Conservation (phyloP, 108 stramenopile species). For the Thalassiosira profunda region DNA sequence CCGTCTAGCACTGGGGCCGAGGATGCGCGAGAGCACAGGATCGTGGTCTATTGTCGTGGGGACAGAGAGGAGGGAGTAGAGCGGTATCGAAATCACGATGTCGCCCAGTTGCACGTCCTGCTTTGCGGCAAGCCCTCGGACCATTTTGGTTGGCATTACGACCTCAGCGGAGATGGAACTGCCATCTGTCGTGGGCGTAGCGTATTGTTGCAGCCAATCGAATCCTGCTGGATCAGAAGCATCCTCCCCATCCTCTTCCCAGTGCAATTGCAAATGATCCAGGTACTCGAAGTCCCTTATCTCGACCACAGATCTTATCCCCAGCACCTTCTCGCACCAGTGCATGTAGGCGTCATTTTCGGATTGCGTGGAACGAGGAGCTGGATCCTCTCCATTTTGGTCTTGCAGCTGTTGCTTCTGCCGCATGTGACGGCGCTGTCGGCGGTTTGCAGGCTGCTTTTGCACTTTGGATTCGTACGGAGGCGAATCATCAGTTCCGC, state of each 20-base stretch:
- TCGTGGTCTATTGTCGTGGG: conserved; percentile 80
- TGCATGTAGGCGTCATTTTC: conserved; percentile 48
- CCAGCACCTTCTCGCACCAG: conserved; percentile 65
- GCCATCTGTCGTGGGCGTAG: not conserved
- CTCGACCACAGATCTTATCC: conserved; percentile 66
- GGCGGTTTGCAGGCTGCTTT: conserved; percentile 14
- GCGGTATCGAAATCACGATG: conserved; percentile 74
- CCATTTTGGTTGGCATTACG: conserved; percentile 48
- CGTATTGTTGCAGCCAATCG: conserved; percentile 36
- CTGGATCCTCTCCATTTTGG: not conserved
- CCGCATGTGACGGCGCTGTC: conserved; percentile 13
- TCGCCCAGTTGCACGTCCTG: conserved; percentile 65
- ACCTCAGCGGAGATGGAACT: not conserved
- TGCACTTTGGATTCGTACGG: not conserved
- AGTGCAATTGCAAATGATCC: conserved; percentile 61
- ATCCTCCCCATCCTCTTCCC: conserved; percentile 41
- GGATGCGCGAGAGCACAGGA: conserved; percentile 58
- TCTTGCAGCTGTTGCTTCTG: conserved; percentile 1
- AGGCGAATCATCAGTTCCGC: too few species aligned
- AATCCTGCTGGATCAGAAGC: conserved; percentile 27
- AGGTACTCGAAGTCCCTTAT: conserved; percentile 74
- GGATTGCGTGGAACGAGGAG: not conserved
- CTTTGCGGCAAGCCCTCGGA: conserved; percentile 78
- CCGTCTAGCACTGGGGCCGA: conserved; percentile 63
- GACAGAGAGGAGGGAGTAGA: conserved; percentile 70